Evolutionary conservation across 768 basidiomycete species (phyloP), one percentile per base, ranked within the genome.

Genomic region (Vishniacozyma victoriae): DNA sequence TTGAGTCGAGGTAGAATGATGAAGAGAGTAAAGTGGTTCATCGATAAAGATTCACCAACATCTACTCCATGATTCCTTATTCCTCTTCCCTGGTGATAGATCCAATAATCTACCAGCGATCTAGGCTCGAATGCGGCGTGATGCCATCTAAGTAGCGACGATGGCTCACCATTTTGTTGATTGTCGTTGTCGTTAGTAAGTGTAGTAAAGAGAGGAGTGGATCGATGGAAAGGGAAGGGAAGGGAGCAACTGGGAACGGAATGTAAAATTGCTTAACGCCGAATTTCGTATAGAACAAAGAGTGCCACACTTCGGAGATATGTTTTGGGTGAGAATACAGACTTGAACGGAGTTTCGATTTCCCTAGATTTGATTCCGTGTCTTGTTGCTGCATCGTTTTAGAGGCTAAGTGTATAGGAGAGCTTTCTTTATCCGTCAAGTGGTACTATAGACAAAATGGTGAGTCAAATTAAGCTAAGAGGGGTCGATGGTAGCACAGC

Each of bases 111-210:
- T n/a, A n/a, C n/a, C n/a, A n/a, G n/a, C n/a, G n/a, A n/a, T n/a
- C n/a, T n/a, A n/a, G n/a, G n/a, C n/a, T n/a, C n/a, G n/a, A n/a
- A n/a, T n/a, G n/a, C n/a, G n/a, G n/a, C 26, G 24, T 15, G 42
- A 44, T 44, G 42, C 27, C 42, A 22, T 9, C 14, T 26, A 11
- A 27, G 13, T n/a, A n/a, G n/a, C n/a, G n/a, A n/a, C n/a, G n/a
- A n/a, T n/a, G n/a, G 53, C 60, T 50, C 54, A 62, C 60, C 60
- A 62, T 62, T 58, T 58, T 61, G 56, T 46, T 35, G 39, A 23
- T 35, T 48, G 18, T 50, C n/a, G 48, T 33, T 53, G 26, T 24
- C 26, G 43, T 31, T 2, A 41, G 26, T 44, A 57, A 33, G 50
- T 18, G 15, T 37, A 38, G 31, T 19, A 46, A 26, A 39, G 35